phyloP scores from a whole-genome alignment of 1,284 basidiomycete genomes.

The Apiotrichum montevideense region DNA sequence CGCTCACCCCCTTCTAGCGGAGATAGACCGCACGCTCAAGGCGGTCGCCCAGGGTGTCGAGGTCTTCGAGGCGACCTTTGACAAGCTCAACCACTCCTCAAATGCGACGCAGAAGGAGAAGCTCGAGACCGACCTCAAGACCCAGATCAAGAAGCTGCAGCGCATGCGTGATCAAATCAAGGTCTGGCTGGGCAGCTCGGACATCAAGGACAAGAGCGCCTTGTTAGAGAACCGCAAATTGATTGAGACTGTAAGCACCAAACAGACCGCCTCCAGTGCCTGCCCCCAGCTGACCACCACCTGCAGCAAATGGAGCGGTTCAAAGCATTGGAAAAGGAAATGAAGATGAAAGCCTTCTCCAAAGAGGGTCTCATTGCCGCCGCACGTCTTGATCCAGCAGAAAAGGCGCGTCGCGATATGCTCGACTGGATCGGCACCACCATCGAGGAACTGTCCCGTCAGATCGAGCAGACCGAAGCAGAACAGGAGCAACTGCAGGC shows the following conservation, averaged over 20 bases:
- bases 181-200: conserved; percentile 95
- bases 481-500: conserved; percentile 73
- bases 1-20: conserved; percentile 55
- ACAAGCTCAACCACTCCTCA: conserved; percentile 89
- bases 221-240: conserved; percentile 88
- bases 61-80: conserved; percentile 89
- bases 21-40: conserved; percentile 94
- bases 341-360: conserved; percentile 99
- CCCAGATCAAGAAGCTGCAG: conserved; percentile 98
- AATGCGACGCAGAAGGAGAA: conserved; percentile 94
- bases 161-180: conserved; percentile 98
- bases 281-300: not conserved
- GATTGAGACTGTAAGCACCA: conserved; percentile 87
- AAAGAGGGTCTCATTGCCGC: conserved; percentile 97
- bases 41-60: conserved; percentile 90
- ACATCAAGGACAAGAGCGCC: conserved; percentile 97
- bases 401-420: conserved; percentile 90
- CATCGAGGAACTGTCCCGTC: conserved; percentile 87
- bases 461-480: conserved; percentile 90
- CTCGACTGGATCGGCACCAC: conserved; percentile 77
- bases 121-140: conserved; percentile 88
- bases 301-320: conserved; percentile 99
- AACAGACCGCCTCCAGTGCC: too few species aligned
- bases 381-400: conserved; percentile 89
- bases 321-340: conserved; percentile 99